Evolutionary conservation across 148 eudicot species (phyloP), one percentile per base, ranked within the genome.

Genomic region (Euryodendron excelsum): DNA sequence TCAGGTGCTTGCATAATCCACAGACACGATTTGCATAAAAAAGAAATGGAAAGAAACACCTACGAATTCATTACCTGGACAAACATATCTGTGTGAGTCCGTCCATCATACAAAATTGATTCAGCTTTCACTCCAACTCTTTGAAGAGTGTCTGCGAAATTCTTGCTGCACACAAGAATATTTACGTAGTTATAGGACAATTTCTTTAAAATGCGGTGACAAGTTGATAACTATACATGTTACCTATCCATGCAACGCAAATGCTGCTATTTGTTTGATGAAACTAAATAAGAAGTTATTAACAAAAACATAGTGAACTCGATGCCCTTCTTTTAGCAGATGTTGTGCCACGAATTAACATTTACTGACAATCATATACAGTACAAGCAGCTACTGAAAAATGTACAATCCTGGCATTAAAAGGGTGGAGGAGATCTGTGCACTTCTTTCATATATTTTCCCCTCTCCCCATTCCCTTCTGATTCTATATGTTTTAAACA

Each of bases 1-100:
- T 1, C 12, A 15, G 58, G 68, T 33, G 39, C 53, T 44, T 47
- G 4, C 25, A 8, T 34, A 74, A 50, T 21, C 39, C 56, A 10
- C 39, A 27, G 30, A 33, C 28, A 74, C 25, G 33, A 70, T 12
- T 41, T 70, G 69, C 73, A 5, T 37, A 23, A 25, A 48, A 61
- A 6, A 63, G 33, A 45, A 58, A 45, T 28, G 58, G 52, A 47
- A 60, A 60, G 65, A 59, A 28, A 41, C 17, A 36, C 15, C 21
- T 21, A n/a, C n/a, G n/a, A 55, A 23, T 31, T 3, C 34, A 44
- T 39, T 89, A 96, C 99, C 97, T 96, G 99, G 55, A 96, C 90
- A 81, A 96, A 93, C 80, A 94, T 81, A 81, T 96, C 99, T 17
- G 99, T 96, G 83, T 96, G 99, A 50, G 97, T 96, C 81, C 92